Conservation (phyloP, 2,329 filamentous ascomycete species). For the Microthyrium microscopicum region DNA sequence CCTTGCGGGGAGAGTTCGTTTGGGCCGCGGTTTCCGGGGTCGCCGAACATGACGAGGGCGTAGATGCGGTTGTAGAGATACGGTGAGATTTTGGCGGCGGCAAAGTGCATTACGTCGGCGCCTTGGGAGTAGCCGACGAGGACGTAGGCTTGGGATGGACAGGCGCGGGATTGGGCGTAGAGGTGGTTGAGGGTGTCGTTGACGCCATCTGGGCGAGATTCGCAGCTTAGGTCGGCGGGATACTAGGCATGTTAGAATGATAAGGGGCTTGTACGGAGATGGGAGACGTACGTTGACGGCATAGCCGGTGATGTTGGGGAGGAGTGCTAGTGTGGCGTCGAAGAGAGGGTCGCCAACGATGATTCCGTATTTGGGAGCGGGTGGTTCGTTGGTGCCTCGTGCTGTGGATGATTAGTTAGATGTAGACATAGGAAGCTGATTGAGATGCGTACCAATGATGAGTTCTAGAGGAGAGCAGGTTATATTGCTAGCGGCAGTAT, state of each 20-base stretch:
- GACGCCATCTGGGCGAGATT: background rate
- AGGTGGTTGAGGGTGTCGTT: slow-evolving; percentile 4
- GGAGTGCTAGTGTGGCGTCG: background rate
- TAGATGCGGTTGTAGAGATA: slow-evolving; percentile 4
- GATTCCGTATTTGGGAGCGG: slow-evolving; percentile 5
- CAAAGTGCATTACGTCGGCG: slow-evolving; percentile 6
- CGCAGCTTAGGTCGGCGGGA: slow-evolving; percentile 2
- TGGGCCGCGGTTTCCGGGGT: slow-evolving; percentile 3
- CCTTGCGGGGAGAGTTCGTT: background rate
- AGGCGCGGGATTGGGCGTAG: slow-evolving; percentile 1
- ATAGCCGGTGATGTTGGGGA: slow-evolving; percentile 3
- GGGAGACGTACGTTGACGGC: slow-evolving; percentile 3
- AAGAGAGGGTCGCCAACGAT: slow-evolving; percentile 5
- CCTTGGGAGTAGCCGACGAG: slow-evolving; percentile 7
- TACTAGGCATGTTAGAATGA: background rate
- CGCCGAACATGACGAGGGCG: slow-evolving; percentile 7
- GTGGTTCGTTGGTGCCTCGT: slow-evolving; percentile 6
- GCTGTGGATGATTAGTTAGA: slow-evolving; percentile 1
- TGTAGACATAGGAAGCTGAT: background rate
- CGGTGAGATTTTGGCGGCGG: background rate
- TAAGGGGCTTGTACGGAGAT: background rate
- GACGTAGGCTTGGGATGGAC: slow-evolving; percentile 6
- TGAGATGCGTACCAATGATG: slow-evolving; percentile 2
- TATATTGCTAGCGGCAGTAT: too few relatives aligned
- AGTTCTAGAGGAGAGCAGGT: slow-evolving; percentile 4